Base-by-base conservation (phyloP, 2,329 filamentous ascomycete genomes). In the Dothiorella sarmentorum region DNA sequence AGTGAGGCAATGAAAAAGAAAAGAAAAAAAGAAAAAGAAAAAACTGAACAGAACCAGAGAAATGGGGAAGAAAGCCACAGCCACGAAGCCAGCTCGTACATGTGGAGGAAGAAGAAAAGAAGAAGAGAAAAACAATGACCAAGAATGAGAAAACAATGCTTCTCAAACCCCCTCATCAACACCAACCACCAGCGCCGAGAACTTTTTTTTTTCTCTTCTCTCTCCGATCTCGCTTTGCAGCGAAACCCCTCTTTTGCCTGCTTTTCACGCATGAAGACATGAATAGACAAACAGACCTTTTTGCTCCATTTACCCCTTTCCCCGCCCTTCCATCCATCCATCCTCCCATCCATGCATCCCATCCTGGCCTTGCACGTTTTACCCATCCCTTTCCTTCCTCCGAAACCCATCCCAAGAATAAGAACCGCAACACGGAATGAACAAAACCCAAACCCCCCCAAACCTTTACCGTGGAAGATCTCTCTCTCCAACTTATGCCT, bases 401-500 rank as follows among this genome's bases (percentile, higher is more conserved):
- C 26, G 11, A 2, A 37, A 11, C 6, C 11, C 27, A 31, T 11
- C 6, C 11, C 6, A 45, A 45, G 5, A 45, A 22, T 9, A n/a
- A n/a, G n/a, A n/a, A n/a, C n/a, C n/a, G n/a, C n/a, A n/a, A n/a
- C n/a, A n/a, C n/a, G n/a, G 20, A 35, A 17, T n/a, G 31, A 42
- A 31, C 22, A 17, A 26, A 42, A 56, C 35, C 35, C 22, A 44
- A 26, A 37, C 4, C 33, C 33, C 7, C 15, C 33, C n/a, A 17
- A 11, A 37, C n/a, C n/a, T 47, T 17, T 5, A 6, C n/a, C n/a
- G n/a, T n/a, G n/a, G n/a, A n/a, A n/a, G n/a, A 11, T 4, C 13
- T 2, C 18, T 22, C 18, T n/a, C 15, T 13, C 24, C 7, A 18
- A n/a, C 15, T 40, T 18, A 62, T 31, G 52, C 87, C 85, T 55